phyloP scores from a whole-genome alignment of 2,329 filamentous ascomycete species.

The Fusarium euwallaceae region DNA sequence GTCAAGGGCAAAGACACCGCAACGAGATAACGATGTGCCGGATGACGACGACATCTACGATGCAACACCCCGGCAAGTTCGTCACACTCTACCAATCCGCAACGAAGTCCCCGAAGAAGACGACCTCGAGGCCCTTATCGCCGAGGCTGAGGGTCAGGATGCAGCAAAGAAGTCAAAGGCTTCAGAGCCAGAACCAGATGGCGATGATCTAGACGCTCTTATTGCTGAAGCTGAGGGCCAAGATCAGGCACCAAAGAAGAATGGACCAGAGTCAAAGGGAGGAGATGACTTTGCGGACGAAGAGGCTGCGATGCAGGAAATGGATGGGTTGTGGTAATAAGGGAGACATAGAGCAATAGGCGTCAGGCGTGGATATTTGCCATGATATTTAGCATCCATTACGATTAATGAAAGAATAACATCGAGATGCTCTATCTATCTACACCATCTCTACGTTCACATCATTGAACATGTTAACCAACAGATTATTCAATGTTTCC shows the following conservation, averaged over 20 bases:
- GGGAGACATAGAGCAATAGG: background rate
- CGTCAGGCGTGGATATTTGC: slow-evolving; percentile 10
- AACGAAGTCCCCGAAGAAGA: slow-evolving; percentile 57
- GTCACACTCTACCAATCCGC: slow-evolving; percentile 38
- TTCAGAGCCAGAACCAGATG: slow-evolving; percentile 48
- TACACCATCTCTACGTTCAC: background rate
- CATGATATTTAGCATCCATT: background rate
- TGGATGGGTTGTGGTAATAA: slow-evolving; percentile 66
- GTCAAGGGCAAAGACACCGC: slow-evolving; percentile 47
- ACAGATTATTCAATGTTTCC: background rate
- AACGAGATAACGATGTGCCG: slow-evolving; percentile 44
- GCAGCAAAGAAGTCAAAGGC: slow-evolving; percentile 26
- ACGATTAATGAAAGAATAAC: background rate
- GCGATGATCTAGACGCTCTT: slow-evolving; percentile 65
- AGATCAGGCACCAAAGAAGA: slow-evolving; percentile 22
- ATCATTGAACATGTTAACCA: background rate
- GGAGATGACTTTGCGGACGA: slow-evolving; percentile 69
- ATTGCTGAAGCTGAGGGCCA: slow-evolving; percentile 62
- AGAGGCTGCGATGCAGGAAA: slow-evolving; percentile 76
- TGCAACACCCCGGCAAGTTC: slow-evolving; percentile 60
- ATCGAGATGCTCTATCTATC: background rate
- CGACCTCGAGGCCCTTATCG: slow-evolving; percentile 68
- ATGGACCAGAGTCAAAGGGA: background rate
- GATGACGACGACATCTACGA: slow-evolving; percentile 68
- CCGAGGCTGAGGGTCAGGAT: slow-evolving; percentile 56